Evolutionary conservation across 2,329 filamentous ascomycete species (phyloP).

Genomic region (Ophiostoma ips): DNA sequence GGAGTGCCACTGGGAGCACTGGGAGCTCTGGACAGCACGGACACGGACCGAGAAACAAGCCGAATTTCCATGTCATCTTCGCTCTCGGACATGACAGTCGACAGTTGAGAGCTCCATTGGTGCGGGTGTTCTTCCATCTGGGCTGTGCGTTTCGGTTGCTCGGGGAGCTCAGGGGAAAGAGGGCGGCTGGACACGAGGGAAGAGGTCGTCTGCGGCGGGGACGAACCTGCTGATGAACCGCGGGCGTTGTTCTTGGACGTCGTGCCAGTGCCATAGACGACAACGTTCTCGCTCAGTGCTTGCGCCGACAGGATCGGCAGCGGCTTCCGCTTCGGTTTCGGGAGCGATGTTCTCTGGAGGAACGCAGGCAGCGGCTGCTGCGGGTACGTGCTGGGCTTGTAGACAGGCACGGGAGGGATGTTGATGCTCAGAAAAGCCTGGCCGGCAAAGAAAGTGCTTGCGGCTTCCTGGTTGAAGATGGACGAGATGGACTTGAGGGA

Average conservation of each 20-base stretch:
- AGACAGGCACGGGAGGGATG: conserved; percentile 20
- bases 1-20: conserved; percentile 2
- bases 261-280: conserved; percentile 1
- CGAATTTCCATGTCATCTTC: conserved; percentile 31
- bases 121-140: conserved; percentile 37
- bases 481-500: conserved; percentile 36
- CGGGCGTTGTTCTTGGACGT: neutral
- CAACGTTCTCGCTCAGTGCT: conserved; percentile 4
- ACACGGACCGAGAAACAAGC: conserved; percentile 33
- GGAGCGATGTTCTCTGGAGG: neutral
- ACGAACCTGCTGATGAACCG: conserved; percentile 17
- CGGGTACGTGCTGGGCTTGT: conserved; percentile 10
- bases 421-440: conserved; percentile 27
- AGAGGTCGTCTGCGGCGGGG: conserved; percentile 20
- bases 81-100: conserved; percentile 49
- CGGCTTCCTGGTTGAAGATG: conserved; percentile 33
- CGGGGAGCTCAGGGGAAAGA: conserved; percentile 6
- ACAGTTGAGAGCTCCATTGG: conserved; percentile 51
- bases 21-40: conserved; percentile 27
- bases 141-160: conserved; percentile 16
- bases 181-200: conserved; percentile 3
- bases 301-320: conserved; percentile 8
- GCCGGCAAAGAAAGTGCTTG: conserved; percentile 24
- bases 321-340: conserved; percentile 11
- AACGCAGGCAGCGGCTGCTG: neutral